These are phyloP conservation scores for Fusarium chuoi DNA, from an alignment of 2,329 filamentous ascomycete species.

Conservation along the genomic window DNA sequence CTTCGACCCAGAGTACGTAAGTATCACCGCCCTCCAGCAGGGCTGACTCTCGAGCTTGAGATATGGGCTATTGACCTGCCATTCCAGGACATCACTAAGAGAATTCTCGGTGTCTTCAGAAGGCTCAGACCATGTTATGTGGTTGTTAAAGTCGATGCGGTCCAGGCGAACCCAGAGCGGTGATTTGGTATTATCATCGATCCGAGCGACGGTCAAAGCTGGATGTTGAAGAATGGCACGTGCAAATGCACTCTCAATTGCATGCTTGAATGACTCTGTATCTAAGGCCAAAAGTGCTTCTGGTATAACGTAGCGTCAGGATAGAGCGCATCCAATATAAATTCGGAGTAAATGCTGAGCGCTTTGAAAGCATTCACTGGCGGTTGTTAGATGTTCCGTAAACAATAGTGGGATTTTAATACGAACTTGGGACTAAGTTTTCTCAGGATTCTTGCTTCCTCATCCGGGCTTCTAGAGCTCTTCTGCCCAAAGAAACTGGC, in stretches of 20 bases:
- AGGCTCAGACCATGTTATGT: neutral
- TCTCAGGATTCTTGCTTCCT: neutral
- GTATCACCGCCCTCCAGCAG: neutral
- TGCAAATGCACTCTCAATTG: neutral
- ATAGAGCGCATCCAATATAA: neutral
- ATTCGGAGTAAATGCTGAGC: neutral
- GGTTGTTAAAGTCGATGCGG: neutral
- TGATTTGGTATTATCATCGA: neutral
- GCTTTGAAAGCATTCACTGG: neutral
- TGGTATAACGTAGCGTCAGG: neutral
- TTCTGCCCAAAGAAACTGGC: neutral
- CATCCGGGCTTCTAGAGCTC: neutral
- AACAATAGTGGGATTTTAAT: fast-evolving
- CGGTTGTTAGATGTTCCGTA: neutral
- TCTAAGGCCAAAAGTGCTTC: neutral
- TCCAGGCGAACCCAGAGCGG: neutral
- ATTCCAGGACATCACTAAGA: neutral
- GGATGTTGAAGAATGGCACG: neutral
- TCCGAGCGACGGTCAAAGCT: neutral
- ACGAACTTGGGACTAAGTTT: neutral
- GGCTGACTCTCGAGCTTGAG: neutral
- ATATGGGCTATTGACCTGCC: neutral
- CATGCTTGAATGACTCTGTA: neutral
- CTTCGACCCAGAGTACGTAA: fast-evolving
- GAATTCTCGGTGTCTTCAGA: neutral